Percentiles rank a stretch among this genome's conserved stretches.
phyloP scores from a whole-genome alignment of 2,329 filamentous ascomycete species.

The Alternaria viburni region DNA sequence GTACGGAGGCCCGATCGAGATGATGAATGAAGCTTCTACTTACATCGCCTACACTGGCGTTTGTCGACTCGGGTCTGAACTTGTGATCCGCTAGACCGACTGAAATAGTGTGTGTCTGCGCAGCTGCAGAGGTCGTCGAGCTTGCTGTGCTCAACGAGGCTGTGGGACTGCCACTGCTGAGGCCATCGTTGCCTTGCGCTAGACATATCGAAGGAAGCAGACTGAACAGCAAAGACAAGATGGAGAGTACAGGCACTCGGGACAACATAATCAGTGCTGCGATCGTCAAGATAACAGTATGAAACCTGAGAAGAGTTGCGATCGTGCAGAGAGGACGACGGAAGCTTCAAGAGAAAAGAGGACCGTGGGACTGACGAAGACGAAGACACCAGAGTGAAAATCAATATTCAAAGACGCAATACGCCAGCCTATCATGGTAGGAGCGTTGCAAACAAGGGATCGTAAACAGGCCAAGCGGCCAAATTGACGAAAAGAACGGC shows the following conservation, averaged over 20 bases:
- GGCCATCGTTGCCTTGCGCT: conserved; percentile 7
- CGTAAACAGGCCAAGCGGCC: not conserved
- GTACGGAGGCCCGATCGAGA: not conserved
- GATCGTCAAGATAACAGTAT: not conserved
- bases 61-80: conserved; percentile 48
- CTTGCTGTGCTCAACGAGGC: conserved; percentile 5
- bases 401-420: not conserved
- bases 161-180: not conserved
- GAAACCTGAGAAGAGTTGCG: not conserved
- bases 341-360: not conserved
- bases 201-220: conserved; percentile 7
- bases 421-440: not conserved
- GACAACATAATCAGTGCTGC: not conserved
- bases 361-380: conserved; percentile 3
- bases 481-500: conserved; percentile 5
- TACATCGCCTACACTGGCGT: conserved; percentile 49
- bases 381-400: conserved; percentile 9
- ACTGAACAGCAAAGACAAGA: not conserved
- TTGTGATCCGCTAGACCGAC: conserved; percentile 49
- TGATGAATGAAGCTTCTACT: not conserved
- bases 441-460: conserved; percentile 11
- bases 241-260: not conserved
- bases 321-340: not conserved
- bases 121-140: conserved; percentile 20
- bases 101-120: conserved; percentile 41